Conservation (phyloP, 257 asterid genomes). For the Solanum dulcamara region DNA sequence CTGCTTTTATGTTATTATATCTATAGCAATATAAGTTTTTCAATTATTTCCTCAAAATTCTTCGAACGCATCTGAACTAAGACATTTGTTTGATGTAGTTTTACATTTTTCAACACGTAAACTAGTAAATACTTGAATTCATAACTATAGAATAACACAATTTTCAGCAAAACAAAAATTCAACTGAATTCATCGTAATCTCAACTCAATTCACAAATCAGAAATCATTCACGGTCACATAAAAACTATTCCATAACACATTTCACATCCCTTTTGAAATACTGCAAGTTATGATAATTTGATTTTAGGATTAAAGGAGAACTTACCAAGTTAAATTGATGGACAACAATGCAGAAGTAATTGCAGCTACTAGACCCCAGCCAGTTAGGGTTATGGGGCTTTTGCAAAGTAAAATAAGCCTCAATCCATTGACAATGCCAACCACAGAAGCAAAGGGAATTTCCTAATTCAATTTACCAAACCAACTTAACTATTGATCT, state of each 20-base stretch:
- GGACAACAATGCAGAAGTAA: neutral
- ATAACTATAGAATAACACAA: neutral
- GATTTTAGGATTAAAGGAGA: neutral
- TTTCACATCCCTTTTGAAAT: neutral
- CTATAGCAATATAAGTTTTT: neutral
- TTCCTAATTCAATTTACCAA: neutral
- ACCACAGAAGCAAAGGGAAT: neutral
- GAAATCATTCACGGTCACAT: neutral
- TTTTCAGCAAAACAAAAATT: neutral
- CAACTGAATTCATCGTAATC: neutral
- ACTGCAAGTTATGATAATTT: neutral
- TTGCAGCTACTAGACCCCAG: neutral
- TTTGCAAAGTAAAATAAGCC: neutral
- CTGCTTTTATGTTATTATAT: neutral
- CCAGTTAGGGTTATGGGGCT: neutral
- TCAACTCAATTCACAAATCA: neutral
- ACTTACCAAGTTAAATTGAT: neutral
- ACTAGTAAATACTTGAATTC: neutral
- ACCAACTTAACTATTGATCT: neutral
- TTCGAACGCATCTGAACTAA: neutral
- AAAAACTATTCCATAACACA: neutral
- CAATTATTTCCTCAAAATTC: neutral
- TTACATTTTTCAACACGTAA: neutral
- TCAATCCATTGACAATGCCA: neutral
- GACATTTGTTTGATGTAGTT: neutral